Evolutionary conservation across 495 filamentous ascomycete genomes (phyloP).

Genomic region (Neurospora sp.): DNA sequence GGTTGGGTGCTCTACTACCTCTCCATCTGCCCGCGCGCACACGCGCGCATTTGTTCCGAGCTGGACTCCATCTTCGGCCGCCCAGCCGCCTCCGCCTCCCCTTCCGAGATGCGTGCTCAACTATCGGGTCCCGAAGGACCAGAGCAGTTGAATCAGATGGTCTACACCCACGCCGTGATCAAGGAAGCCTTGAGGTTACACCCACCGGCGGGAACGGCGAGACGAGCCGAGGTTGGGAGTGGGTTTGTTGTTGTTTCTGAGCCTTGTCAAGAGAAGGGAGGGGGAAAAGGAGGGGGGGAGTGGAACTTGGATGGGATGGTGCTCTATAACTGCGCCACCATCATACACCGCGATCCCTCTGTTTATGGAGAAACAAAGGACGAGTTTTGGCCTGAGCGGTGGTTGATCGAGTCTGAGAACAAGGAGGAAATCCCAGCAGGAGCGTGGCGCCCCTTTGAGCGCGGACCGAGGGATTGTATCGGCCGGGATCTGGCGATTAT

Average conservation of each 20-base stretch:
- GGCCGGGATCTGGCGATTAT: conserved; percentile 46
- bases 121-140: conserved; percentile 22
- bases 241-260: conserved; percentile 6
- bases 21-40: conserved; percentile 28
- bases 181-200: conserved; percentile 43
- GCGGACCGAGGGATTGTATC: conserved; percentile 46
- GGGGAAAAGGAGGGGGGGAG: conserved; percentile 45
- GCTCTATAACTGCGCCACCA: conserved; percentile 40
- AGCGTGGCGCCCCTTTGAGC: conserved; percentile 47
- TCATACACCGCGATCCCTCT: conserved; percentile 47
- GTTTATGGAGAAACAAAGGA: conserved; percentile 47
- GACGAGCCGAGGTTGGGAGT: conserved; percentile 21
- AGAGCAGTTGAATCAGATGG: conserved; percentile 32
- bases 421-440: conserved; percentile 19
- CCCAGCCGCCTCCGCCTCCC: conserved; percentile 12
- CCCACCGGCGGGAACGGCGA: conserved; percentile 30
- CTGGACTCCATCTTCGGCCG: conserved; percentile 36
- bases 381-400: conserved; percentile 51
- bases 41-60: conserved; percentile 31
- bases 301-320: conserved; percentile 39
- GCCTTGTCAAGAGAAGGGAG: neutral
- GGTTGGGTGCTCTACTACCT: conserved; percentile 38
- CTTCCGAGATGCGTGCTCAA: conserved; percentile 9
- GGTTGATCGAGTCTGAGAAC: conserved; percentile 38
- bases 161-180: conserved; percentile 39